Base-by-base conservation (phyloP, 2,329 filamentous ascomycete species). In the Metarhizium album region DNA sequence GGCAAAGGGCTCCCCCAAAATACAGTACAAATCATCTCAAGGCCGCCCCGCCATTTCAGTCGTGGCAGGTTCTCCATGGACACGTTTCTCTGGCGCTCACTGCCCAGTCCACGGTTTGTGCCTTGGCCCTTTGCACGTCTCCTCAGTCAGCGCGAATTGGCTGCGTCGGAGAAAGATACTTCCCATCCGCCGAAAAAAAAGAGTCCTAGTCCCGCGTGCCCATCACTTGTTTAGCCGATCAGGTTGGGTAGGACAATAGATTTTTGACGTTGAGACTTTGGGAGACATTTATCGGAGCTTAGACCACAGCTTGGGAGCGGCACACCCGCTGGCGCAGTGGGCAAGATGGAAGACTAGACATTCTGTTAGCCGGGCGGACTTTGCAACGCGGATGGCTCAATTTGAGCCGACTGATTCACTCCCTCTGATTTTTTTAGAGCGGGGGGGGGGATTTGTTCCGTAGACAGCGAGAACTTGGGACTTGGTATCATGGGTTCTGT, bases 281-380 rank as follows among this genome's bases (percentile, higher is more conserved):
- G 42, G 22, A 27, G 22, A 27, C 4, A 54, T 74, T 80, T 95
- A 97, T 81, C 91, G 94, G 70, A 97, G 86, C 72, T 83, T 76
- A 59, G 84, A 80, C 82, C 89, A 98, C 64, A 98, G 86, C 84
- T 95, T 96, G 65, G 91, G 90, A 50, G 93, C 93, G 57, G 93
- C 91, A 70, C 93, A 98, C 68, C 85, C 76, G 64, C 82, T 87
- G 57, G 91, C 89, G 77, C 93, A 98, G 80, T 97, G 93, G 63
- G 87, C 84, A 63, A 98, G 87, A 74, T 98, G 91, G 86, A 98
- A 98, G 79, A 96, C 91, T 96, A 23, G 20, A 13, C 5, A 24
- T 8, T 11, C 20, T 3, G 24, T 49, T 46, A 49, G 50, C 22
- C 14, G 42, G 40, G 13, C 8, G 14, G 20, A 35, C 6, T 8